Conservation (phyloP, 1,284 basidiomycete genomes). For the Heterobasidion annosum region DNA sequence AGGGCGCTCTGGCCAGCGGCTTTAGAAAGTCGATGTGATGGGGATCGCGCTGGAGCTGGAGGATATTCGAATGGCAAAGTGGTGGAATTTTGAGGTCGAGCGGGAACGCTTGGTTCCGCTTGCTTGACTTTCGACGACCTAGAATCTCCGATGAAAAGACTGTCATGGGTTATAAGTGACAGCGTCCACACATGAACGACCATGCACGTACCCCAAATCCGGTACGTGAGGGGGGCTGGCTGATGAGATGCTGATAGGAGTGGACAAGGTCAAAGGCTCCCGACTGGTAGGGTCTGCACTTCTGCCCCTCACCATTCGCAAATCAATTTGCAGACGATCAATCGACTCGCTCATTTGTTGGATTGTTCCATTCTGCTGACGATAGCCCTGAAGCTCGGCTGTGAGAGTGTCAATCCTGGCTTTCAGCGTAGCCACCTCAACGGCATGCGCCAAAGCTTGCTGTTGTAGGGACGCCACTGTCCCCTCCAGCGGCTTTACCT, state of each 20-base stretch:
- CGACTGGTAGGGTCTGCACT: constrained; percentile 4
- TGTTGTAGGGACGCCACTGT: constrained; percentile 31
- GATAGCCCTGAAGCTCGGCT: constrained; percentile 7
- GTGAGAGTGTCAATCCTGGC: constrained; percentile 6
- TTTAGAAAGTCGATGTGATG: constrained; percentile 8
- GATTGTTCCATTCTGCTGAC: constrained; percentile 8
- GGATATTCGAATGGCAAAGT: constrained; percentile 12
- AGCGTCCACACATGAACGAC: too few species aligned
- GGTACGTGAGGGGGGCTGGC: constrained; percentile 4
- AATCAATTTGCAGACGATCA: constrained; percentile 8
- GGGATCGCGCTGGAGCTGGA: constrained; percentile 11
- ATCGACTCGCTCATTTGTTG: constrained; percentile 8
- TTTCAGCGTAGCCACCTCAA: constrained; percentile 20
- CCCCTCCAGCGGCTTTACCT: constrained; percentile 48
- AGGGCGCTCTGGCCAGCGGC: constrained; percentile 19
- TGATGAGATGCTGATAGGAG: constrained; percentile 5
- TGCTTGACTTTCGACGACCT: not conserved
- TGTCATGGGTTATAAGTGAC: not conserved
- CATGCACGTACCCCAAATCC: constrained; percentile 5
- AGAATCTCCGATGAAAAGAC: not conserved
- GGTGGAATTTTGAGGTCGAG: constrained; percentile 2
- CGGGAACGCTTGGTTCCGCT: constrained; percentile 1
- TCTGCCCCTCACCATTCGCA: constrained; percentile 1
- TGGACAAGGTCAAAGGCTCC: constrained; percentile 6
- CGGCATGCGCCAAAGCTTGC: constrained; percentile 20